Conservation (phyloP, 352 stramenopile genomes). For the Globisporangium acanthophoron region DNA sequence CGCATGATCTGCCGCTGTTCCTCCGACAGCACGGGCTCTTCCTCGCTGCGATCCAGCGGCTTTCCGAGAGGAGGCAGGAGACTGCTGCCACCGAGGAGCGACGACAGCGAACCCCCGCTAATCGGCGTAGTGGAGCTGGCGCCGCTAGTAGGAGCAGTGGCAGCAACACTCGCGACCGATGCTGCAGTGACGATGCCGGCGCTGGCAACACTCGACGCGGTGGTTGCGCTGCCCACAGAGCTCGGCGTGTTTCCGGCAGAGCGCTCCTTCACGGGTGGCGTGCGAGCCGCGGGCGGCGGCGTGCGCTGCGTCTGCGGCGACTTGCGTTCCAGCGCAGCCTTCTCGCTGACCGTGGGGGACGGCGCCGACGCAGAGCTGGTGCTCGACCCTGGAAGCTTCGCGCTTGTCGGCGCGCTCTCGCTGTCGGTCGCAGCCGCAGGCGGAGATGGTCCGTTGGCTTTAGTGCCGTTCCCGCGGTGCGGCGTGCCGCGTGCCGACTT, state of each 20-base stretch:
- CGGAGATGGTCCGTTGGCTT: constrained; percentile 16
- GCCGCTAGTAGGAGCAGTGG: background rate
- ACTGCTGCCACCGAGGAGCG: constrained; percentile 7
- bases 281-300: constrained; percentile 9
- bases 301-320: constrained; percentile 14
- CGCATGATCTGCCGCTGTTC: constrained; percentile 77
- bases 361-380: constrained; percentile 21
- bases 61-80: constrained; percentile 7
- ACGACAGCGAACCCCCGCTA: constrained; percentile 6
- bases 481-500: constrained; percentile 42
- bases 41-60: constrained; percentile 5
- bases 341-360: constrained; percentile 27
- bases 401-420: background rate
- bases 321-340: constrained; percentile 10
- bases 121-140: background rate
- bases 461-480: constrained; percentile 22
- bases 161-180: constrained; percentile 2
- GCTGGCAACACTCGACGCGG: background rate
- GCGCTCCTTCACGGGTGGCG: constrained; percentile 15
- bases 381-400: constrained; percentile 9
- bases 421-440: constrained; percentile 16
- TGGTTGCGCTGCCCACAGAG: constrained; percentile 3
- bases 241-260: constrained; percentile 14
- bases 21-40: constrained; percentile 48
- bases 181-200: constrained; percentile 10